Percentiles rank a stretch among this genome's conserved stretches.
Evolutionary conservation across 2,329 filamentous ascomycete genomes (phyloP).

Genomic region (Endoconidiophora laricicola): DNA sequence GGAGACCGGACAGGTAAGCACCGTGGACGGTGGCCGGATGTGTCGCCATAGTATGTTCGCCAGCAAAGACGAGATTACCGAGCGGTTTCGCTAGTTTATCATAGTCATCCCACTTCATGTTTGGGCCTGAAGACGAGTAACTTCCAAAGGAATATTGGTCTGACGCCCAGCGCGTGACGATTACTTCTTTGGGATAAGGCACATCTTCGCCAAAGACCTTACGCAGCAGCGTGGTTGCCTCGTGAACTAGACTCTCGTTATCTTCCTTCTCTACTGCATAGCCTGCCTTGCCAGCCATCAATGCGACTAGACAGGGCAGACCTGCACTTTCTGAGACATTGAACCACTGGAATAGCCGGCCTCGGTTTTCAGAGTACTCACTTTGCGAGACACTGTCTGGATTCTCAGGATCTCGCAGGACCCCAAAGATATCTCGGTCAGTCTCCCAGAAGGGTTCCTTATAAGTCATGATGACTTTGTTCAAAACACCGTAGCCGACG

Average conservation of each 20-base stretch:
- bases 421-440: constrained; percentile 80
- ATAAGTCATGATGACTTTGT: constrained; percentile 89
- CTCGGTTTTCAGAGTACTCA: constrained; percentile 53
- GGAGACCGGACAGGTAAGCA: constrained; percentile 82
- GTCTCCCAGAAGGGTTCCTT: constrained; percentile 82
- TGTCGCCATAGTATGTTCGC: constrained; percentile 88
- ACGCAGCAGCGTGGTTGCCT: constrained; percentile 64
- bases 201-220: constrained; percentile 57
- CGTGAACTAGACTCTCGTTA: constrained; percentile 59
- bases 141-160: constrained; percentile 86
- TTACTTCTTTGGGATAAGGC: constrained; percentile 64
- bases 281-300: constrained; percentile 92
- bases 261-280: constrained; percentile 67
- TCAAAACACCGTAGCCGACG: constrained; percentile 82
- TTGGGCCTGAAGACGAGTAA: constrained; percentile 82
- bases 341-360: constrained; percentile 97
- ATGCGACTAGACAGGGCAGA: constrained; percentile 68
- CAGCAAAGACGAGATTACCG: constrained; percentile 85
- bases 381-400: constrained; percentile 41
- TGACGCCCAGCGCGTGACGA: constrained; percentile 83
- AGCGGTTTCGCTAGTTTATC: constrained; percentile 73
- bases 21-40: constrained; percentile 96
- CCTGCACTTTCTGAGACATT: constrained; percentile 85
- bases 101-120: constrained; percentile 75
- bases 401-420: constrained; percentile 58